Base-by-base conservation (phyloP, 495 filamentous ascomycete species). In the Podospora pseudoanserina region DNA sequence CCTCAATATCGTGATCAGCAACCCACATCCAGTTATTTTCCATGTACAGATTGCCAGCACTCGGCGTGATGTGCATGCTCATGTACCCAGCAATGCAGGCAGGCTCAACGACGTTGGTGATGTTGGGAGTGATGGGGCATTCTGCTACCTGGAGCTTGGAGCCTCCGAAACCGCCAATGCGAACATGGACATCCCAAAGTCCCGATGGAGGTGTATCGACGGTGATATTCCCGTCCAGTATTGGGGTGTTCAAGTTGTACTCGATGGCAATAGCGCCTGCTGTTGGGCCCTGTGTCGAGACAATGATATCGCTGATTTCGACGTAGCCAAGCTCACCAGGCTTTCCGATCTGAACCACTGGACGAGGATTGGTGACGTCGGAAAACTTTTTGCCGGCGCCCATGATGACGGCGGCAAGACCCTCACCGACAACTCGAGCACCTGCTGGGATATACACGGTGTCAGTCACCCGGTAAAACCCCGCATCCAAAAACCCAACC, bases 11-110 rank as follows among this genome's bases (percentile, higher is more conserved):
- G 79, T 97, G 94, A 74, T 97, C 94, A 1, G 94, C 88, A 32
- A 92, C 91, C 94, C 94, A 98, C 73, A 91, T 87, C 94, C 94
- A 98, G 68, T 85, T 88, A 78, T 98, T 97, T 79, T 97, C 93
- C 60, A 96, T 78, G 76, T 96, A 95, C 11, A 86, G 69, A 18
- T 88, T 85, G 26, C 86, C 86, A 0, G 86, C 91, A n/a, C 84
- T 81, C 60, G 85, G 76, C 2, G 92, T 93, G 57, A 97, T 79
- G 73, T 96, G 92, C 49, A 98, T 81, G 64, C 93, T 85, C 79
- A 94, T 84, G 82, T 93, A 94, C 2, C 90, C 87, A 7, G 87
- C 90, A 73, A 85, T 86, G 74, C 91, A 93, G 0, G 71, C 74
- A n/a, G 78, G 79, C 68, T 78, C 74, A 67, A 87, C 82, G 6